A percentile compares a stretch with the other conserved stretches of the same genome.
Conservation (phyloP, 2,329 filamentous ascomycete genomes). For the Pseudogymnoascus sp. region DNA sequence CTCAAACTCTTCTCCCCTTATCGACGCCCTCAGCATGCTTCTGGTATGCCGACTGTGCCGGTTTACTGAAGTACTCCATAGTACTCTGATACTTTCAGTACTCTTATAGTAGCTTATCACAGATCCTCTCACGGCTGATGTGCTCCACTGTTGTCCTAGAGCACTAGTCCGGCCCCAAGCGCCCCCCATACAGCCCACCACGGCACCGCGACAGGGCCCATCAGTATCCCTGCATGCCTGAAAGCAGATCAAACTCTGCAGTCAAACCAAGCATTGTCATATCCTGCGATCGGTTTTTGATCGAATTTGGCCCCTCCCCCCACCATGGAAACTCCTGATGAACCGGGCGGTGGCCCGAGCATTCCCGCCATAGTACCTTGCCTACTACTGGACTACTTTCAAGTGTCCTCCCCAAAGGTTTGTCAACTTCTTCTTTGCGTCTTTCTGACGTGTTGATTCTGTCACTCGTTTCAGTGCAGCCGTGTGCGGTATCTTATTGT, state of each 20-base stretch:
- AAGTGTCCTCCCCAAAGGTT: not conserved
- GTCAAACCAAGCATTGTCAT: not conserved
- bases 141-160: not conserved
- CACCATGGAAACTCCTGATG: slow-evolving; percentile 1
- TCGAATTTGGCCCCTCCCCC: slow-evolving; percentile 1
- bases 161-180: not conserved
- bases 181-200: not conserved
- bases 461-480: slow-evolving; percentile 4
- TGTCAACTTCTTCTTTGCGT: slow-evolving; percentile 4
- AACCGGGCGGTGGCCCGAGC: not conserved
- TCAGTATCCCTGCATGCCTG: slow-evolving; percentile 1
- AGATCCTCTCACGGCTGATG: not conserved
- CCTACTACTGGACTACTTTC: not conserved
- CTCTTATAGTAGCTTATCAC: not conserved
- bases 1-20: not conserved
- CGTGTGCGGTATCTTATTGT: slow-evolving; percentile 5
- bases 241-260: slow-evolving; percentile 8
- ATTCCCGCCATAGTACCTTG: not conserved
- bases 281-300: slow-evolving; percentile 1
- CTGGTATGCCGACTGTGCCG: not conserved
- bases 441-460: slow-evolving; percentile 6
- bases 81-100: not conserved
- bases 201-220: slow-evolving; percentile 1
- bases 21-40: not conserved
- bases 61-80: not conserved